A percentile compares a stretch with the other conserved stretches of the same genome.
phyloP scores from a whole-genome alignment of 2,329 filamentous ascomycete genomes.

The Colletotrichum sp. region DNA sequence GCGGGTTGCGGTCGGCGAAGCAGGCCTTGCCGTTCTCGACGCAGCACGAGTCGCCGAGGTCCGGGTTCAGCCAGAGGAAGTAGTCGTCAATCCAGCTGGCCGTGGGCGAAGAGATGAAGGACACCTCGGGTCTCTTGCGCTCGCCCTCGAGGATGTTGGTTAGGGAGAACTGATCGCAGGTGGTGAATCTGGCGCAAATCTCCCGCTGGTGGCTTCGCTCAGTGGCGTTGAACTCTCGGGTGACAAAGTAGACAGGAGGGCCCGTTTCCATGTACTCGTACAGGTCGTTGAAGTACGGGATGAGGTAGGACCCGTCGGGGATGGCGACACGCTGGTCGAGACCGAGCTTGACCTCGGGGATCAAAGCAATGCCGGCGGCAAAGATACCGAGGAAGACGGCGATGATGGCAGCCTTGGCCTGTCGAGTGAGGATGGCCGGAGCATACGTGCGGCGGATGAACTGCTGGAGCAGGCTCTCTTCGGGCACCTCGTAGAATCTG shows the following conservation, averaged over 20 bases:
- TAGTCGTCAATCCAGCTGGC: slow-evolving; percentile 97
- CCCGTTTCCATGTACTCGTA: slow-evolving; percentile 91
- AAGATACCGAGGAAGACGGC: slow-evolving; percentile 87
- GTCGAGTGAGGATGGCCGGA: slow-evolving; percentile 78
- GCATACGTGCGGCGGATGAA: slow-evolving; percentile 94
- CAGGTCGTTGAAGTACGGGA: slow-evolving; percentile 95
- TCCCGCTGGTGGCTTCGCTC: slow-evolving; percentile 78
- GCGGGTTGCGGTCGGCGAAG: slow-evolving; percentile 76
- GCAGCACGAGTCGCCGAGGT: slow-evolving; percentile 75
- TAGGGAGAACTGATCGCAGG: slow-evolving; percentile 83
- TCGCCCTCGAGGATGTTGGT: slow-evolving; percentile 93
- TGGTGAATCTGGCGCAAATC: slow-evolving; percentile 88
- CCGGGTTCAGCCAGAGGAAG: slow-evolving; percentile 87
- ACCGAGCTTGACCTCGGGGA: slow-evolving; percentile 85
- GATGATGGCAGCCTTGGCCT: slow-evolving; percentile 77
- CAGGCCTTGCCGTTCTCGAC: slow-evolving; percentile 74
- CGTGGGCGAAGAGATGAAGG: slow-evolving; percentile 85
- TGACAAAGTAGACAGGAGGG: slow-evolving; percentile 96
- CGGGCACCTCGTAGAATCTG: slow-evolving; percentile 74
- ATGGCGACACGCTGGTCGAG: slow-evolving; percentile 95
- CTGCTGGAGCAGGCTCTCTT: slow-evolving; percentile 81
- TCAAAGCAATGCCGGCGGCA: slow-evolving; percentile 80
- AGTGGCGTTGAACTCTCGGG: slow-evolving; percentile 80
- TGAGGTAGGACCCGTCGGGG: slow-evolving; percentile 91
- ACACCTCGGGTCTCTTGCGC: slow-evolving; percentile 85